phyloP scores from a whole-genome alignment of 2,329 filamentous ascomycete genomes.

The Sclerotinia trifoliorum region DNA sequence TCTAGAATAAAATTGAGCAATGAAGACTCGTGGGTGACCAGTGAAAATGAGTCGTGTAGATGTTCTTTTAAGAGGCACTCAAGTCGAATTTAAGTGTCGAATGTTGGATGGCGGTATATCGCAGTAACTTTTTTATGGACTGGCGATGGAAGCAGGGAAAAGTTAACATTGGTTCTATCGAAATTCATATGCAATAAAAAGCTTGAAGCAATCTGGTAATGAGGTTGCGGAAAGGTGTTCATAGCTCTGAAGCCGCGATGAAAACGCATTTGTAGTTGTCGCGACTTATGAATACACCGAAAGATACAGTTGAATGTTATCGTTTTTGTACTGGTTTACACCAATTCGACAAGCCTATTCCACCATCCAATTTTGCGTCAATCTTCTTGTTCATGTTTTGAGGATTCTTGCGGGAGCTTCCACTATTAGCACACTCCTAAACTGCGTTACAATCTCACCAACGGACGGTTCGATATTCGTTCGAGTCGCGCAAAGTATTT shows the following conservation, averaged over 20 bases:
- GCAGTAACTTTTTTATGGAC: neutral
- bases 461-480: too few relatives aligned
- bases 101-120: neutral
- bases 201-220: neutral
- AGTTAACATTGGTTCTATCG: neutral
- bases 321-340: neutral
- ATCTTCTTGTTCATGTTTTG: neutral
- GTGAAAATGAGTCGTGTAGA: neutral
- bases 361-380: neutral
- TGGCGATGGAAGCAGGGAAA: neutral
- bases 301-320: neutral
- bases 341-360: neutral
- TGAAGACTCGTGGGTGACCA: neutral
- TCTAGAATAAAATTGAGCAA: neutral
- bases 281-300: neutral
- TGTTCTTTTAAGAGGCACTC: neutral
- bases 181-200: neutral
- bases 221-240: neutral
- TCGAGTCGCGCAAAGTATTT: neutral
- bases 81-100: neutral
- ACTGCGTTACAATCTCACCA: neutral
- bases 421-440: neutral
- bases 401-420: neutral
- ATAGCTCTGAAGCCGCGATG: neutral
- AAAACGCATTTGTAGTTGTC: neutral